A percentile compares a stretch with the other conserved stretches of the same genome.
Evolutionary conservation across 2,329 filamentous ascomycete species (phyloP).

Genomic region (Fusarium napiforme): DNA sequence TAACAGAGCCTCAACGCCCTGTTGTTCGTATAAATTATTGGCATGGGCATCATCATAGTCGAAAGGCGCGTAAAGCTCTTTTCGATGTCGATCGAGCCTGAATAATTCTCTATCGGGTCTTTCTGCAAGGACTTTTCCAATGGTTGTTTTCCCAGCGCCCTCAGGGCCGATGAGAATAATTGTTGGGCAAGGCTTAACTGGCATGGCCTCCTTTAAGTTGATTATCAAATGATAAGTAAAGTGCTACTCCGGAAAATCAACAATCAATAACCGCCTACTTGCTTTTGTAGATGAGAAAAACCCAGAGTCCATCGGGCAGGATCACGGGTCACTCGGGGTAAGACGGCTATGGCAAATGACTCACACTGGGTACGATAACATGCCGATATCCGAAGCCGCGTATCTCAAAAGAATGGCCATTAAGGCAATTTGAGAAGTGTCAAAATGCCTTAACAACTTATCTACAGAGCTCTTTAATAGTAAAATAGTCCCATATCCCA

Average conservation of each 20-base stretch:
- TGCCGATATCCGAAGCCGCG: too few species aligned
- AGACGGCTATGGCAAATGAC: too few species aligned
- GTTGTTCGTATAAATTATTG: background rate
- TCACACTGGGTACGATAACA: too few species aligned
- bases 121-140: background rate
- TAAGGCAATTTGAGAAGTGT: too few species aligned
- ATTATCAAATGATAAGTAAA: rapidly evolving
- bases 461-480: too few species aligned
- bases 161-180: background rate
- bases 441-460: too few species aligned
- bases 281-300: background rate
- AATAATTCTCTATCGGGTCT: rapidly evolving
- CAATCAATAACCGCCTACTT: rapidly evolving
- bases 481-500: too few species aligned
- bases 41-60: rapidly evolving
- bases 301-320: too few species aligned
- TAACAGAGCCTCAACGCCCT: background rate
- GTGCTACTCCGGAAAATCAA: too few species aligned
- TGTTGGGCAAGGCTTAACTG: background rate
- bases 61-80: background rate
- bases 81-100: background rate
- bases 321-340: too few species aligned
- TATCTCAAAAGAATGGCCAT: too few species aligned
- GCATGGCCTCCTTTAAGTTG: rapidly evolving
- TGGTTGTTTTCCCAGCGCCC: background rate